A percentile compares a stretch with the other conserved stretches of the same genome.
These are phyloP conservation scores for Pseudocercospora crystallina DNA, from an alignment of 2,329 filamentous ascomycete species.

Conservation along the genomic window DNA sequence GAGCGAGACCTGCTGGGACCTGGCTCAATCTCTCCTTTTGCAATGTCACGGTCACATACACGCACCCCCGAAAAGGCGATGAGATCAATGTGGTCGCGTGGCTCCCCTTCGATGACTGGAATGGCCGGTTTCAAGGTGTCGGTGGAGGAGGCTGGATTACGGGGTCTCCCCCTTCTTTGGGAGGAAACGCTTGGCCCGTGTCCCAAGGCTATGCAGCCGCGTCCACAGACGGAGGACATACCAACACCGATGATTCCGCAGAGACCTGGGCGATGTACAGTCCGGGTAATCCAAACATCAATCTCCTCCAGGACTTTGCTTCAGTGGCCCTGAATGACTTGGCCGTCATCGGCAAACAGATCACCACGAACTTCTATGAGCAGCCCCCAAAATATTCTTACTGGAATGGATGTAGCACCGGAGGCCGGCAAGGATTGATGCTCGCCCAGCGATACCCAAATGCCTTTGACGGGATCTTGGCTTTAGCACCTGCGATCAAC, in stretches of 20 bases:
- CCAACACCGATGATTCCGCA: slow-evolving; percentile 5
- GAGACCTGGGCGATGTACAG: slow-evolving; percentile 24
- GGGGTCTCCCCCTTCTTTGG: slow-evolving; percentile 6
- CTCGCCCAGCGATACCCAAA: slow-evolving; percentile 38
- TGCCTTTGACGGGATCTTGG: slow-evolving; percentile 41
- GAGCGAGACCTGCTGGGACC: neutral
- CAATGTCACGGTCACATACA: slow-evolving; percentile 40
- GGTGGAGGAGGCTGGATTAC: slow-evolving; percentile 42
- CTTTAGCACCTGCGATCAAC: slow-evolving; percentile 38
- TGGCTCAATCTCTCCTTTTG: slow-evolving; percentile 29
- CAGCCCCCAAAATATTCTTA: slow-evolving; percentile 35
- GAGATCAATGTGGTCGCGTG: slow-evolving; percentile 34
- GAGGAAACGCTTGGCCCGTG: slow-evolving; percentile 21
- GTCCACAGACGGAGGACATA: slow-evolving; percentile 32
- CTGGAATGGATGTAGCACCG: slow-evolving; percentile 39
- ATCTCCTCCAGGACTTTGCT: slow-evolving; percentile 36
- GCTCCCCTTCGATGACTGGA: slow-evolving; percentile 36
- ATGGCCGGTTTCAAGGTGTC: slow-evolving; percentile 38
- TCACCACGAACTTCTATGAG: slow-evolving; percentile 35
- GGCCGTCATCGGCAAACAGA: slow-evolving; percentile 32
- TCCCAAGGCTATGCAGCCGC: slow-evolving; percentile 28
- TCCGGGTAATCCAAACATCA: slow-evolving; percentile 36
- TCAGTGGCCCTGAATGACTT: slow-evolving; percentile 34
- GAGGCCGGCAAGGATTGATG: slow-evolving; percentile 40
- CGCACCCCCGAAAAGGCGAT: slow-evolving; percentile 39